Evolutionary conservation across 768 basidiomycete species (phyloP).

Genomic region (Sarcomyxa edulis): DNA sequence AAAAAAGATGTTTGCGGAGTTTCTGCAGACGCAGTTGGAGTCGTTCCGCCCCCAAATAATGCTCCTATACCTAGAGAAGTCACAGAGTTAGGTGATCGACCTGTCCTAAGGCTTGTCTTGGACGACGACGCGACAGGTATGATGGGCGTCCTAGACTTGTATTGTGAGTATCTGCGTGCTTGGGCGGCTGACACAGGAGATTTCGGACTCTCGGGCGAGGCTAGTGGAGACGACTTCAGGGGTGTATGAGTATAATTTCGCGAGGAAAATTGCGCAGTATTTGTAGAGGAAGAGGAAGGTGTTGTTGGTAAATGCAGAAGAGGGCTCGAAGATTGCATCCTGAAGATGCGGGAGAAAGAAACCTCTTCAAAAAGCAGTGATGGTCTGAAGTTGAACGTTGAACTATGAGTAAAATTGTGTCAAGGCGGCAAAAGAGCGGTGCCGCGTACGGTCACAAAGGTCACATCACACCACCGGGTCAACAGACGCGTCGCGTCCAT

Average conservation of each 20-base stretch:
- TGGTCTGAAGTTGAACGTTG: too few relatives aligned
- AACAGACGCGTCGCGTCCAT: too few relatives aligned
- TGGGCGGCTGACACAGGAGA: constrained; percentile 41
- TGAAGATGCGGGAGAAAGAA: constrained; percentile 13
- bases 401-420: too few relatives aligned
- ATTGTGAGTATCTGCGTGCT: constrained; percentile 48
- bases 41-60: constrained; percentile 2
- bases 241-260: constrained; percentile 26
- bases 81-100: constrained; percentile 14
- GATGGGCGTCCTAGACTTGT: constrained; percentile 34
- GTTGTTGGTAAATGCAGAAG: constrained; percentile 26
- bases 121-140: constrained; percentile 20
- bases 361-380: constrained; percentile 24
- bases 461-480: too few relatives aligned
- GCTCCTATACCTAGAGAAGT: constrained; percentile 14
- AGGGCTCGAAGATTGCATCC: constrained; percentile 19
- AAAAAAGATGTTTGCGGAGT: constrained; percentile 52
- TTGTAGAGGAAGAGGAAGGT: constrained; percentile 22
- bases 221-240: constrained; percentile 48
- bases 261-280: constrained; percentile 13
- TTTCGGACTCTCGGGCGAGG: constrained; percentile 30
- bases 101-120: constrained; percentile 2
- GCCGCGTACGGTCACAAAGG: too few relatives aligned
- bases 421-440: too few relatives aligned
- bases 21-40: constrained; percentile 17